Base-by-base conservation (phyloP, 1,284 basidiomycete genomes). In the Termitomyces sp. region DNA sequence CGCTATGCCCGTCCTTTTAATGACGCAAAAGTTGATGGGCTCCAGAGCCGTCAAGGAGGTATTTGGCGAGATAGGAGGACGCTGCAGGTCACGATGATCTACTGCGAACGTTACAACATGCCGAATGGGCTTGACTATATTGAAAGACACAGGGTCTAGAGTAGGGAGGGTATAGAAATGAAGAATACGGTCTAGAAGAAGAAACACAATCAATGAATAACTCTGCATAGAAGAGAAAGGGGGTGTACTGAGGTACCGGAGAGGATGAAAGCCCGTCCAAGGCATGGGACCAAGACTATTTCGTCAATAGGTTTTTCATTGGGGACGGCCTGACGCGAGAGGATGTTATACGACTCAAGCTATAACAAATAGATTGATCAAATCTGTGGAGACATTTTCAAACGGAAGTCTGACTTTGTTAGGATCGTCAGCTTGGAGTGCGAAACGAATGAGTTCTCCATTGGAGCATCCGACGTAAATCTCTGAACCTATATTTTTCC, bases 111-210 rank as follows among this genome's bases (percentile, higher is more conserved):
- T 77, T 15, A 89, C 72, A 3, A 92, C 88, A 53, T 92, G 86
- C 40, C 92, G 81, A 28, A 96, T 78, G 1, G 91, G 86, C 56
- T 87, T 86, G 59, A 91, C 85, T 9, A 81, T 78, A 58, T 83
- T 82, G 6, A 65, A 72, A 8, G 84, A 78, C 0, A 92, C 75
- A 0, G 83, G 80, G 58, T 94, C 89, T 24, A 96, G 79, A 2
- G 83, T 81, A 0, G 93, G 93, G 1, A 94, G 73, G 0, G 82
- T 79, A 62, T 92, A 90, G 63, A 94, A 86, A 64, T 90, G 81
- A 2, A 96, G 70, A 57, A 90, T 87, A 53, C 80, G 83, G 61
- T 93, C 94, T 89, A 36, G 62, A 43, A 55, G 21, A 17, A 17
- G n/a, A 28, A 19, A 47, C 4, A 38, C 38, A 33, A 53, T 52